Base-by-base conservation (phyloP, 1,284 basidiomycete genomes). In the Leucoagaricus sp. region DNA sequence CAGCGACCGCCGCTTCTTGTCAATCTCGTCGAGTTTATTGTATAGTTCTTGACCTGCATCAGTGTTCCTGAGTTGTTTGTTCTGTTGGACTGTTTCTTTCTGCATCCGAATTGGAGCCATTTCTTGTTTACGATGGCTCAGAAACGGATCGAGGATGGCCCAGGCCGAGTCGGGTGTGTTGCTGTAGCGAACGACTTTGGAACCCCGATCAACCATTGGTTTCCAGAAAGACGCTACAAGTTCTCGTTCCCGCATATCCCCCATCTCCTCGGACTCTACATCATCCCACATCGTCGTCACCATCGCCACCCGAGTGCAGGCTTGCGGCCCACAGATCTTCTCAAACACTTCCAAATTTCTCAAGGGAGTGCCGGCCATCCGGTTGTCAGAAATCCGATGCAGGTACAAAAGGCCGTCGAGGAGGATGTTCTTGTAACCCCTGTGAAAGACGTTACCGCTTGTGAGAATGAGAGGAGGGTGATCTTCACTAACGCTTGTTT, bases 281-380 rank as follows among this genome's bases (percentile, higher is more conserved):
- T 60, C 49, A 44, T 63, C 61, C 70, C 70, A 72, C 66, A 70
- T 70, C 1, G 66, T 69, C 8, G 69, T 72, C 1, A 60, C 59
- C 17, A 71, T 59, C 1, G 68, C 46, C 4, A 68, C 63, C 17
- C 67, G 67, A 21, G 60, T 47, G 19, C 64, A 51, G 26, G 61
- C 57, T 9, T 64, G 51, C 2, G 63, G 57, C 7, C 69, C 70
- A 49, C 70, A 71, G 19, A 71, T 59, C 38, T 65, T 59, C 25
- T 60, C 56, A 53, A 70, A 70, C 55, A 69, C 59, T 6, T 59
- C 51, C 13, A 70, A 45, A 40, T 65, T 65, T 26, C 58, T 63
- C 3, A 60, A 49, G 0, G 64, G 58, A 1, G 65, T 63, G 4
- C 63, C 66, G 8, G 62, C 61, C 53, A 70, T 64, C 6, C 68